Evolutionary conservation across 495 filamentous ascomycete species (phyloP), one percentile per base, ranked within the genome.

Genomic region (Amphirosellinia nigrospora): DNA sequence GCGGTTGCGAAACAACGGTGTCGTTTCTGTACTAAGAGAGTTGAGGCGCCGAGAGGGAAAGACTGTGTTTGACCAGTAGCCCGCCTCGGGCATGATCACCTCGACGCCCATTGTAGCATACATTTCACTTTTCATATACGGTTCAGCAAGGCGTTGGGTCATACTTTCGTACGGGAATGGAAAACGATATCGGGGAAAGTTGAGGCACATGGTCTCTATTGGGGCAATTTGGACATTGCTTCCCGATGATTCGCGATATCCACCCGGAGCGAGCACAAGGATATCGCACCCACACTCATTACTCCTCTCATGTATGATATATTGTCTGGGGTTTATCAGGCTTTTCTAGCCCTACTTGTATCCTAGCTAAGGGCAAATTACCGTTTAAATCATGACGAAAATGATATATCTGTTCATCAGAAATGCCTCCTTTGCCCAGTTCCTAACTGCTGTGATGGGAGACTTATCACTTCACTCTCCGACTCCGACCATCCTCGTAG

Each of bases 1-100:
- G 79, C 87, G 96, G 43, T 77, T 98, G 71, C 88, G 96, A 65
- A 83, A 85, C 71, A 85, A 84, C 64, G 93, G 94, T 15, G 92
- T 97, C 13, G 88, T 98, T 46, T 91, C 94, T 32, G 93, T 88
- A 23, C 91, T 98, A 21, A 80, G 96, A 50, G 95, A 97, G 78
- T 92, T 92, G 34, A 92, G 95, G 89, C 86, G 91, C 66, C 82
- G 85, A 73, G 93, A 96, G 61, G 75, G 75, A 7, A 75, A 78
- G 62, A 36, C 21, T 26, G 72, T 73, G 8, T 74, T 78, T 46
- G 76, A 78, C 21, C 60, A 70, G 70, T 72, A 53, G 70, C 10
- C 23, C 43, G 19, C 39, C 4, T 6, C 19, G 34, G 46, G 30
- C 16, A 48, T 28, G 32, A 9, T 64, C 70, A 69, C 61, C 71